Evolutionary conservation across 305 asterid species (phyloP), one percentile per base, ranked within the genome.

Genomic region (Stenogyne calaminthoides): DNA sequence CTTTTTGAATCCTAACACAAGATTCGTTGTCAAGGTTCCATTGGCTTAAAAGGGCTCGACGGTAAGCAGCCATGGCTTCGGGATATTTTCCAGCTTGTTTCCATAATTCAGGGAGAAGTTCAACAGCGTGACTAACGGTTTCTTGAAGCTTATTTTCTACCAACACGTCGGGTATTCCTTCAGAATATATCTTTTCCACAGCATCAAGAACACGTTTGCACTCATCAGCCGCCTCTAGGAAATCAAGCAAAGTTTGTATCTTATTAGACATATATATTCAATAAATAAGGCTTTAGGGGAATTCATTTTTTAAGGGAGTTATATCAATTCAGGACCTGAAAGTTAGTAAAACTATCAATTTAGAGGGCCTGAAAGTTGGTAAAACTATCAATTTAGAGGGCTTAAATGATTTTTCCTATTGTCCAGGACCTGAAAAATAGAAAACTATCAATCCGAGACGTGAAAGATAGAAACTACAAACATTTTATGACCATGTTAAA

Each of bases 181-280:
- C 89, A 40, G 76, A 70, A 68, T 90, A 95, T 84, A 95, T 85
- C 91, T 90, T 92, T 84, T 95, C 99, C 54, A 95, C 93, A 11
- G 98, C 98, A 84, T 95, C 99, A 76, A 95, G 97, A 76, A 95
- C 92, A 65, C 95, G 89, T 80, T 74, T 83, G 83, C 99, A 95
- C 88, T 92, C 98, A 77, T 74, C 80, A 70, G 97, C 99, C 83
- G 99, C 96, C 85, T 95, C 99, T 95, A 71, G 77, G 84, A 76
- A 82, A 76, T 76, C 72, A 84, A 84, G 72, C 80, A 75, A 72
- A 36, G 59, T 67, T 82, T 51, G 76, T 71, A 73, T 77, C 46
- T 62, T 75, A 82, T 70, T 75, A 86, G 83, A 54, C 67, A 47
- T 66, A 76, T 70, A 78, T 40, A 69, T 60, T 66, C 52, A 54